A percentile compares a stretch with the other conserved stretches of the same genome.
Conservation (phyloP, 2,329 filamentous ascomycete species). For the Pseudopyricularia cyperi region DNA sequence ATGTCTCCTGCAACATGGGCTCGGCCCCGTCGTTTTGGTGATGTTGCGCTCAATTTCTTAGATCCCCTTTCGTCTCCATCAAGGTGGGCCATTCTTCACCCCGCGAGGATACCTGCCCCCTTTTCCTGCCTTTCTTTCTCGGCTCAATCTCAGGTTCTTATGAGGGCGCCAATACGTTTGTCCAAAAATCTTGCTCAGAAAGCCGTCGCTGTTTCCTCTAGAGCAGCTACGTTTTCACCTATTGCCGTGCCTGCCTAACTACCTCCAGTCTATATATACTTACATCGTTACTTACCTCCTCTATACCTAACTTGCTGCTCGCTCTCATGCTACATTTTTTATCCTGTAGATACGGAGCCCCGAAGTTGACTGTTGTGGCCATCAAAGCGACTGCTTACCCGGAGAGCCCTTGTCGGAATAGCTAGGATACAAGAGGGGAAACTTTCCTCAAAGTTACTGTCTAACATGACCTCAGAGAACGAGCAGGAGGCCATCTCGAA, state of each 20-base stretch:
- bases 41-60: neutral
- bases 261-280: no score
- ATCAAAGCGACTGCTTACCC: no score
- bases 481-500: neutral
- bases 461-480: neutral
- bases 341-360: no score
- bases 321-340: no score
- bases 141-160: neutral
- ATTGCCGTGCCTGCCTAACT: no score
- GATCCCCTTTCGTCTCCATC: neutral
- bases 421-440: neutral
- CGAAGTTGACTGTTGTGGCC: no score
- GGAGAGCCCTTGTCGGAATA: neutral
- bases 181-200: no score
- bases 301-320: no score
- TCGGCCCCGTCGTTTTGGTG: neutral
- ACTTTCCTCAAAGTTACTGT: neutral
- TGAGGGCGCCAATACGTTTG: neutral
- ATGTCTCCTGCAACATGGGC: neutral
- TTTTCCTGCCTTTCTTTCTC: neutral
- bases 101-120: neutral
- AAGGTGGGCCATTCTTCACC: neutral
- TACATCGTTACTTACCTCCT: no score
- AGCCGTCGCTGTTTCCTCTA: no score
- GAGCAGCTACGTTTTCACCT: no score